A percentile compares a stretch with the other conserved stretches of the same genome.
Conservation (phyloP, 805 yeast species). For the Saccharomycopsis fibuligera region DNA sequence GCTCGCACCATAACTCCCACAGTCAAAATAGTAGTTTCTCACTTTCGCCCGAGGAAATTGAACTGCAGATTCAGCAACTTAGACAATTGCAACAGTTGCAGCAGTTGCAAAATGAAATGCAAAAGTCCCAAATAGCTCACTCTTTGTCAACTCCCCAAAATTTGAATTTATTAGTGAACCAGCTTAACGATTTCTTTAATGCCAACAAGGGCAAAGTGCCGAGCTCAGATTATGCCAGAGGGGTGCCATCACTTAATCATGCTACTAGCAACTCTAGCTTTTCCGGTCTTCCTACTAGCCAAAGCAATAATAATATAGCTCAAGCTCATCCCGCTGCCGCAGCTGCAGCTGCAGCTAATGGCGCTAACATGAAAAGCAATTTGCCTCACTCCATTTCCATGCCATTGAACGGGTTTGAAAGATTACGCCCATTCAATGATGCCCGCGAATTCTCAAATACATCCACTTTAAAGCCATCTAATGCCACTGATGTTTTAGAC, state of each 20-base stretch:
- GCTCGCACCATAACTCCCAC: background rate
- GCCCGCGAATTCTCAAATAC: conserved; percentile 19
- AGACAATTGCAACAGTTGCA: conserved; percentile 19
- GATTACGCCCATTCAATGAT: background rate
- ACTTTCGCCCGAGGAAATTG: conserved; percentile 13
- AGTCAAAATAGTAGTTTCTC: background rate
- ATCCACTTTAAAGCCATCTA: conserved; percentile 15
- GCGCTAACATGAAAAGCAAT: no score
- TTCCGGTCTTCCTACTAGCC: conserved; percentile 1
- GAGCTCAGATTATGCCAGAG: no score
- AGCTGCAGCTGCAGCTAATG: no score
- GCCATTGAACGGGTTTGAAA: conserved; percentile 4
- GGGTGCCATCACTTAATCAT: no score
- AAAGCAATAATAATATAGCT: no score
- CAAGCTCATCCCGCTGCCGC: no score
- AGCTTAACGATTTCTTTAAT: conserved; percentile 11
- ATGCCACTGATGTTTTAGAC: background rate
- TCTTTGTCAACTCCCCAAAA: conserved; percentile 19
- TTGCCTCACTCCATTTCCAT: conserved; percentile 15
- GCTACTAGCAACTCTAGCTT: background rate
- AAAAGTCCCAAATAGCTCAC: conserved; percentile 11
- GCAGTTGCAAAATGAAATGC: conserved; percentile 15
- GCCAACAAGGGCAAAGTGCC: background rate
- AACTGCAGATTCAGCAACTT: conserved; percentile 18
- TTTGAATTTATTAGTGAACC: conserved; percentile 13